Base-by-base conservation (phyloP, 2,329 filamentous ascomycete genomes). In the Penicillium sp. region DNA sequence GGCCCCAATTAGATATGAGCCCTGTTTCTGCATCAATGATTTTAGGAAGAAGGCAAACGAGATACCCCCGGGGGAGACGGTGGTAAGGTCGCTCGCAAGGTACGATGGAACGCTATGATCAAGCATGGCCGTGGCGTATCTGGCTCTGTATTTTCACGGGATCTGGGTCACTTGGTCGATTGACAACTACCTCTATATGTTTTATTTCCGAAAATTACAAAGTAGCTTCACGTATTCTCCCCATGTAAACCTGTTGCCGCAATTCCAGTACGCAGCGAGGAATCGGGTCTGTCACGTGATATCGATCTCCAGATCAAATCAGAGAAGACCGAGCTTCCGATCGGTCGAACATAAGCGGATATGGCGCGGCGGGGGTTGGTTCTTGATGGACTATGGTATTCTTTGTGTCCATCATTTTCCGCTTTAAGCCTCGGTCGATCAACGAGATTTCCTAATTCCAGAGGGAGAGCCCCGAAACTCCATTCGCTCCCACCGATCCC, bases 61-160 rank as follows among this genome's bases (percentile, higher is more conserved):
- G 67, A 71, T 71, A 70, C 67, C 67, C 43, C 66, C 58, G 56
- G 59, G 53, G 55, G 56, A 61, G 54, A 58, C 53, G 49, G 46
- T 55, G 55, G 55, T 58, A 53, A 53, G 56, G 58, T 64, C 53
- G 61, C 60, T 64, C 56, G 55, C 57, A 53, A 55, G 51, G 58
- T 61, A 59, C 54, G 49, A 55, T 62, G 60, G 58, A 59, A 50
- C 56, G 57, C 55, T 49, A 64, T 66, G 58, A 58, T 66, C 59
- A 59, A 68, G 67, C 67, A 70, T 70, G 63, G 64, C 64, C 62
- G 59, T 64, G 68, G 68, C 68, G 68, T 67, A 70, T 65, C 61
- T 65, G 64, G 67, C 63, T 68, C 59, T 63, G 59, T 65, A 58
- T 60, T 64, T 59, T 63, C 58, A 61, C 59, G 60, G 65, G 58